Evolutionary conservation across 2,329 filamentous ascomycete genomes (phyloP).

Genomic region (Aspergillaceae sp.): DNA sequence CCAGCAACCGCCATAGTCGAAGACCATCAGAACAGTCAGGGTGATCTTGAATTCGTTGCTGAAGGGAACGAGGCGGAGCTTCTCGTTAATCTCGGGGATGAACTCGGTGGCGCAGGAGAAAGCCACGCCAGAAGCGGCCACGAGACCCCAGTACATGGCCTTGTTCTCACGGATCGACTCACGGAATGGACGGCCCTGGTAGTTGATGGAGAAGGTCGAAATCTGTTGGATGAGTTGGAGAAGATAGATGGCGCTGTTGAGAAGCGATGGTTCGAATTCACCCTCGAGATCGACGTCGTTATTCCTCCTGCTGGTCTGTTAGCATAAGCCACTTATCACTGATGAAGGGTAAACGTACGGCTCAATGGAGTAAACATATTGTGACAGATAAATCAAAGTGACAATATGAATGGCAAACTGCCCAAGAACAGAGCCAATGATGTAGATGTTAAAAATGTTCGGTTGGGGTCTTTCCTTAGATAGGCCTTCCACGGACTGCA

Average conservation of each 20-base stretch:
- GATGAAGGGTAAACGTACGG: slow-evolving; percentile 53
- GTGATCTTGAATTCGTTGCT: slow-evolving; percentile 78
- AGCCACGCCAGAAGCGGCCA: slow-evolving; percentile 80
- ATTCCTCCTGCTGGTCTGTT: slow-evolving; percentile 37
- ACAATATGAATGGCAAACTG: slow-evolving; percentile 95
- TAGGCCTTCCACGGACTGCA: slow-evolving; percentile 74
- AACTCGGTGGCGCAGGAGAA: slow-evolving; percentile 95
- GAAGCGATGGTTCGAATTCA: slow-evolving; percentile 83
- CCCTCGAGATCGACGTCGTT: slow-evolving; percentile 79
- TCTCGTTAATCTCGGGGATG: slow-evolving; percentile 87
- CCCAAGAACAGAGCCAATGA: slow-evolving; percentile 92
- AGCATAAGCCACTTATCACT: slow-evolving; percentile 21
- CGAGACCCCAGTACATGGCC: slow-evolving; percentile 95
- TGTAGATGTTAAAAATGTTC: slow-evolving; percentile 98
- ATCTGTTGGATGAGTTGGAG: slow-evolving; percentile 98
- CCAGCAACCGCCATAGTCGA: slow-evolving; percentile 83
- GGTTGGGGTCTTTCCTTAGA: slow-evolving; percentile 96
- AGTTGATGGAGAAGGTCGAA: slow-evolving; percentile 98
- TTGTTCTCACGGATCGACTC: slow-evolving; percentile 92
- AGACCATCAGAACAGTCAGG: slow-evolving; percentile 73
- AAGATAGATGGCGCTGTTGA: slow-evolving; percentile 95
- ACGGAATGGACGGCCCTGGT: slow-evolving; percentile 95
- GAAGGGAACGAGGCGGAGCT: slow-evolving; percentile 88
- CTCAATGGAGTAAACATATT: slow-evolving; percentile 75
- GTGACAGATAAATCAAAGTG: slow-evolving; percentile 88